Conservation (phyloP, 2,329 filamentous ascomycete genomes). For the Tolypocladium pustulatum region DNA sequence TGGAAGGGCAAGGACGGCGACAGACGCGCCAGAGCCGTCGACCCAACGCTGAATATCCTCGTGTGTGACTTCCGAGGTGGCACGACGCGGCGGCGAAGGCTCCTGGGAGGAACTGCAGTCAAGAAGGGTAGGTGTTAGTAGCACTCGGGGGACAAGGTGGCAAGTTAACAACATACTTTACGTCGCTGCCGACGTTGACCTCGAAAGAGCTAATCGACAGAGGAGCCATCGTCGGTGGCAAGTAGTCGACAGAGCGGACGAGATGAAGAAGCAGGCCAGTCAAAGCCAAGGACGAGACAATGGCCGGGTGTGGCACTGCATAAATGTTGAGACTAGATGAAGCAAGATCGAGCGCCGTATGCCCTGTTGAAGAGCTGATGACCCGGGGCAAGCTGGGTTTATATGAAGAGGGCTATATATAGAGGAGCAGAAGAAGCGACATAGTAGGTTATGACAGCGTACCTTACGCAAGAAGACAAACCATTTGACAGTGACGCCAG, state of each 20-base stretch:
- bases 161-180: not conserved
- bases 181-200: not conserved
- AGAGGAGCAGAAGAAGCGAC: not conserved
- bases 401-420: not conserved
- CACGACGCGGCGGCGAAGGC: not conserved
- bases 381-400: not conserved
- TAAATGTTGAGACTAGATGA: not conserved
- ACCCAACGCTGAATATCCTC: conserved; percentile 1
- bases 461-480: not conserved
- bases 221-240: not conserved
- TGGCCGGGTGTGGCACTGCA: not conserved
- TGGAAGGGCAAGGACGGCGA: not conserved
- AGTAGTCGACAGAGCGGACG: not conserved
- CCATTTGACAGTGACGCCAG: not conserved
- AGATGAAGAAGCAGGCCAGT: not conserved
- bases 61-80: not conserved
- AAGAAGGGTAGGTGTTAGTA: not conserved
- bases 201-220: not conserved
- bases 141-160: not conserved
- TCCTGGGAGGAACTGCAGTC: not conserved
- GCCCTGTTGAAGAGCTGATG: not conserved
- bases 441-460: not conserved
- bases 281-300: not conserved
- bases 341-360: not conserved
- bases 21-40: not conserved